Evolutionary conservation across 805 yeast genomes (phyloP), one percentile per base, ranked within the genome.

Genomic region (Wickerhamomyces tratensis): DNA sequence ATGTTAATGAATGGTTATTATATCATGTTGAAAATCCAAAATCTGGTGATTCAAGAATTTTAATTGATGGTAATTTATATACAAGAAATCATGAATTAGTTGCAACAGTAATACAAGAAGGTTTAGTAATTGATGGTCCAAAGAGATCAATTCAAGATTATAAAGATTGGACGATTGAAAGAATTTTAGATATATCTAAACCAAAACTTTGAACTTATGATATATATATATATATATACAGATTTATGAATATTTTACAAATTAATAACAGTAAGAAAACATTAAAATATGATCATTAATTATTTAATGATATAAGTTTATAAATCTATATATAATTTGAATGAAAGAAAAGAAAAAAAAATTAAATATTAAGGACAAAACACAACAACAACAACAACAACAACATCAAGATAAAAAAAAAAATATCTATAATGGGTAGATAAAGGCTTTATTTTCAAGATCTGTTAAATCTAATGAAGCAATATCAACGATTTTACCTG

Each of bases 71-170:
- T 13, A 80, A 79, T 47, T 67, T 77, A 53, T 80, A 61, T 57
- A 33, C 36, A n/a, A 49, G 51, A 10, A 64, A 68, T 31, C 77
- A 76, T 4, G 61, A 63, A 33, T 71, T 78, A 41, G 71, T 76
- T 4, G 82, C 81, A 5, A 68, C 79, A 0, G 66, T 77, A 2
- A 55, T 77, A n/a, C 87, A 81, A 57, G 86, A 81, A 56, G 85
- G 83, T 1, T 60, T 77, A 45, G 71, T 46, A 43, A 7, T 14
- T 25, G 14, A 33, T 33, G 29, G 26, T 9, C 30, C 29, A 31
- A 11, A 38, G 15, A 12, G 6, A 13, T 11, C 36, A 5, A 5
- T 33, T 6, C 35, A 38, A 33, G 40, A 38, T 11, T 6, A 15
- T 14, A 38, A 25, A 11, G 20, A 38, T 4, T 25, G 15, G 26